Evolutionary conservation across 2,329 filamentous ascomycete species (phyloP).

Genomic region (Blastomyces gilchristii): DNA sequence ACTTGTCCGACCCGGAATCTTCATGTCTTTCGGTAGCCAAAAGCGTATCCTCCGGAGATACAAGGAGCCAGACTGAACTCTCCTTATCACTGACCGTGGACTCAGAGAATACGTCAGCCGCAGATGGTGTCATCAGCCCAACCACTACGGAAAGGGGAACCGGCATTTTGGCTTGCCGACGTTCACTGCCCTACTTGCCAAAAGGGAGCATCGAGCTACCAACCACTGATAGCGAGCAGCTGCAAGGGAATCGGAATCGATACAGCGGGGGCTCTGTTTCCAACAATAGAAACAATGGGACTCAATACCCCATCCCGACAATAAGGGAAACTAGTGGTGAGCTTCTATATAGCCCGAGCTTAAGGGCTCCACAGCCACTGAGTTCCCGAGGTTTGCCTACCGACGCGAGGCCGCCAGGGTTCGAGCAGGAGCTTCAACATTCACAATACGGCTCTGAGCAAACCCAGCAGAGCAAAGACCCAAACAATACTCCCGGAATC

Average conservation of each 20-base stretch:
- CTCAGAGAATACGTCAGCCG: neutral
- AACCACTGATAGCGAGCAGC: neutral
- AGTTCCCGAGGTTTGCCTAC: neutral
- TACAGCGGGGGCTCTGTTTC: neutral
- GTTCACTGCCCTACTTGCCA: neutral
- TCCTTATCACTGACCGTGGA: neutral
- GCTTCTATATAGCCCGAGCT: neutral
- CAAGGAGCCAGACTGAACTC: neutral
- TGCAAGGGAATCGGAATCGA: neutral
- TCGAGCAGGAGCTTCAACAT: neutral
- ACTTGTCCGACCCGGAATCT: neutral
- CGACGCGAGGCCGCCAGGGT: neutral
- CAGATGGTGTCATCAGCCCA: neutral
- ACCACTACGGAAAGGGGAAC: neutral
- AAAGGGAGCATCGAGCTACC: neutral
- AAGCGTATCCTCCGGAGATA: neutral
- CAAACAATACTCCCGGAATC: neutral
- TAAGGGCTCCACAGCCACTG: neutral
- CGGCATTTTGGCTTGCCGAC: neutral
- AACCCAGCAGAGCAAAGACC: neutral
- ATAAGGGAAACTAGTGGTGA: conserved; percentile 3
- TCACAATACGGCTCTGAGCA: neutral
- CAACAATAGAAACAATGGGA: conserved; percentile 6
- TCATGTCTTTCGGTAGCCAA: neutral
- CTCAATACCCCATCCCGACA: conserved; percentile 3